Evolutionary conservation across 805 yeast genomes (phyloP), one percentile per base, ranked within the genome.

Genomic region (Brettanomyces sp.): DNA sequence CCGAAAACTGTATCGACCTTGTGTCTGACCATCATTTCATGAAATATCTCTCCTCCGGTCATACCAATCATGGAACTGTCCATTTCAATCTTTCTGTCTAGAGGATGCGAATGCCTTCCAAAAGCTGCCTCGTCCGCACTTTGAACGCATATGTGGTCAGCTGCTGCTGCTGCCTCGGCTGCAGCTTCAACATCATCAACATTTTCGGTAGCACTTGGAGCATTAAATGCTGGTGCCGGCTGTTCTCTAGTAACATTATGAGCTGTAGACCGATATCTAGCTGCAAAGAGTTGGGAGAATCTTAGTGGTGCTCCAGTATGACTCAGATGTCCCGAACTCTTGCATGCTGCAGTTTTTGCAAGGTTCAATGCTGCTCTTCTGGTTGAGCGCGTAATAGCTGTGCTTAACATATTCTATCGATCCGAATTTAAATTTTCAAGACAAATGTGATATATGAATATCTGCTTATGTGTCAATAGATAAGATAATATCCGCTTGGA

Each of bases 11-110:
- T 88, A 66, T 93, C 97, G 47, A 93, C 99, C 45, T 86, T 78
- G 64, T 93, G 96, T 64, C 97, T 80, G 51, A 80, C 73, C 98
- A 93, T 93, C 98, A 93, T 93, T 67, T 91, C 98, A 66, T 91
- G 97, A 72, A 93, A 93, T 51, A 93, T 90, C 69, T 93, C 93
- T 56, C 99, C 99, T 52, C 99, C 99, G n/a, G 96, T 83, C 56
- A 89, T 76, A 14, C 99, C 99, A 46, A 93, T 89, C 58, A 91
- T 81, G 4, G 96, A 85, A 58, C 84, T 90, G 58, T 85, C 95
- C 82, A 53, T 53, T 33, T 50, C 38, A 24, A 40, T 33, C 43
- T 34, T 24, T 46, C 42, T 36, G n/a, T 45, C 49, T 41, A 49
- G 59, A 48, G 30, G 57, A 52, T 35, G 50, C 5, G 24, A 47